Evolutionary conservation across 1,284 basidiomycete genomes (phyloP).

Genomic region (Irpex rosettiformis): DNA sequence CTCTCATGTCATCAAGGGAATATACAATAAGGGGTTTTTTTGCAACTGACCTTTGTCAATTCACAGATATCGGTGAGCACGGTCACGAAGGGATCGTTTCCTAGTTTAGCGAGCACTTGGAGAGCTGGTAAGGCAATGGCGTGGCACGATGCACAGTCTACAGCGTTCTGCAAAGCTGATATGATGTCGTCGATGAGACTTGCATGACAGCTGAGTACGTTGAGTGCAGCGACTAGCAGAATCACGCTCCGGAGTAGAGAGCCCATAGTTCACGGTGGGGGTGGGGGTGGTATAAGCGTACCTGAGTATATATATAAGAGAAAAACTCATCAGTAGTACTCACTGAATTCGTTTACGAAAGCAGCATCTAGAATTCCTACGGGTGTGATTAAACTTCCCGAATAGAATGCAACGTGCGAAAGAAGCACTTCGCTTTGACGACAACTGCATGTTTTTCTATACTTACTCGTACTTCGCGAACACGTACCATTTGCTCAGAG

Average conservation of each 20-base stretch:
- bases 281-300: neutral
- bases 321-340: too few species aligned
- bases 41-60: constrained; percentile 18
- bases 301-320: neutral
- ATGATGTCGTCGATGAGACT: constrained; percentile 37
- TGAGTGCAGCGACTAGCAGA: neutral
- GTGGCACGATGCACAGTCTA: constrained; percentile 45
- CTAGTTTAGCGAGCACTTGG: constrained; percentile 37
- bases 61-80: constrained; percentile 41
- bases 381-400: too few species aligned
- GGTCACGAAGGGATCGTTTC: constrained; percentile 38
- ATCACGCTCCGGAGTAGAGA: neutral
- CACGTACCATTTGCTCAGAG: too few species aligned
- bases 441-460: too few species aligned
- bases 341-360: too few species aligned
- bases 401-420: too few species aligned
- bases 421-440: too few species aligned
- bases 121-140: constrained; percentile 34
- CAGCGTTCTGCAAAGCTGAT: constrained; percentile 36
- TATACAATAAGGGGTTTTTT: neutral
- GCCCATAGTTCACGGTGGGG: neutral
- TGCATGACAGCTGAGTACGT: neutral
- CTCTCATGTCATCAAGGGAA: neutral
- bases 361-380: too few species aligned
- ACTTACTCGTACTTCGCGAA: too few species aligned